Conservation (phyloP, 345 rosid genomes). For the Pistacia atlantica region DNA sequence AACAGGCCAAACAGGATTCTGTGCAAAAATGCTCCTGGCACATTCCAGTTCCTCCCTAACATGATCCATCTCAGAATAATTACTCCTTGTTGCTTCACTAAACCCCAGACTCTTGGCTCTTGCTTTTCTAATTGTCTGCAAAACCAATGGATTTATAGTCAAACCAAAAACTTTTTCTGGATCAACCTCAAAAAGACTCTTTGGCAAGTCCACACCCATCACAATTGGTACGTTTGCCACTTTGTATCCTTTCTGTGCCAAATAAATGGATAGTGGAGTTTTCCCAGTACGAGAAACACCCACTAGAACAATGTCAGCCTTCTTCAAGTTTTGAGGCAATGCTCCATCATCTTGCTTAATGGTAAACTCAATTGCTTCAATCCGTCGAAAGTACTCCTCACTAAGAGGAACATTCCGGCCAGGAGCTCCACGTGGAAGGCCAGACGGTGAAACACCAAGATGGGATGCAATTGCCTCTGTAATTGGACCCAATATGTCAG, state of each 20-base stretch:
- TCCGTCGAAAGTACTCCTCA: conserved; percentile 68
- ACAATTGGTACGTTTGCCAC: conserved; percentile 88
- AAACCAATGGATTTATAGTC: conserved; percentile 69
- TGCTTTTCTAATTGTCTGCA: conserved; percentile 71
- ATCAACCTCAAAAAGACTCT: conserved; percentile 61
- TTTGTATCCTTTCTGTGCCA: conserved; percentile 85
- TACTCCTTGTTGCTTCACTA: conserved; percentile 46
- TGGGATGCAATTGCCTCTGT: conserved; percentile 81
- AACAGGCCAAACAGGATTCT: conserved; percentile 85
- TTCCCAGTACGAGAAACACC: conserved; percentile 90
- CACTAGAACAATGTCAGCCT: conserved; percentile 71
- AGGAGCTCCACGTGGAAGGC: conserved; percentile 77
- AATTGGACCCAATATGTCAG: conserved; percentile 83
- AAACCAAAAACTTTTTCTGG: conserved; percentile 71
- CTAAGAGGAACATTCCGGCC: conserved; percentile 51
- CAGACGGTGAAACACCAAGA: conserved; percentile 80
- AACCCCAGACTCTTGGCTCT: conserved; percentile 81
- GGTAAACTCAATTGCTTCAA: conserved; percentile 86
- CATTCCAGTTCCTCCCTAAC: conserved; percentile 70
- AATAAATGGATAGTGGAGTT: conserved; percentile 78
- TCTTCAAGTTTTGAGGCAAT: conserved; percentile 66
- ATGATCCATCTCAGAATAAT: conserved; percentile 75
- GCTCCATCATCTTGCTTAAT: conserved; percentile 93
- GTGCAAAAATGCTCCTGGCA: conserved; percentile 62
- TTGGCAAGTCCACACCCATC: conserved; percentile 69